Percentiles rank a stretch among this genome's conserved stretches.
phyloP scores from a whole-genome alignment of 441 rosid genomes.

The Pelargonium myrrhifolium region DNA sequence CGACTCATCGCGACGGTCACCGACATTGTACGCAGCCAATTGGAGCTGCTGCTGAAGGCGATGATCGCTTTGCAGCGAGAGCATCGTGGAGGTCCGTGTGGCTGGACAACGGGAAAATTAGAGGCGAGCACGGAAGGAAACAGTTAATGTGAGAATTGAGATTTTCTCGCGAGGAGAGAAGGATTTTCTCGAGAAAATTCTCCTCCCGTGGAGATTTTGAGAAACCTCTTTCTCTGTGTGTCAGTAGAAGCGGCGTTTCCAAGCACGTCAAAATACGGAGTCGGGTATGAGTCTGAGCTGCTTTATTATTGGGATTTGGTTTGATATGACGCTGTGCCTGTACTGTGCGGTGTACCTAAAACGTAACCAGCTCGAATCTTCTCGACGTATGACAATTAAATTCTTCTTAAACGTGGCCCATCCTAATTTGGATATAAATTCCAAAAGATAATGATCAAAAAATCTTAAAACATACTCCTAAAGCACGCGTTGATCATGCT shows the following conservation, averaged over 20 bases:
- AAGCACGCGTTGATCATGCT: too few species aligned
- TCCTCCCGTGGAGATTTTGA: not conserved
- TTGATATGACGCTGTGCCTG: too few species aligned
- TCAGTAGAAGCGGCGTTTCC: not conserved
- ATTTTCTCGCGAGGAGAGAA: not conserved
- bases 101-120: not conserved
- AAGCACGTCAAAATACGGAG: not conserved
- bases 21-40: slow-evolving; percentile 29
- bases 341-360: not conserved
- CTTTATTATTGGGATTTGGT: not conserved
- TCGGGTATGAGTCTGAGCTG: not conserved
- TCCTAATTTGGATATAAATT: not conserved
- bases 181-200: not conserved
- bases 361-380: not conserved
- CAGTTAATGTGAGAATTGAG: not conserved
- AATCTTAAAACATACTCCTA: too few species aligned
- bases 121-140: not conserved
- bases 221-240: not conserved
- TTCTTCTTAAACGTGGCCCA: not conserved
- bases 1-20: slow-evolving; percentile 38
- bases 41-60: slow-evolving; percentile 23
- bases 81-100: slow-evolving; percentile 26
- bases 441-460: too few species aligned
- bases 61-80: slow-evolving; percentile 41
- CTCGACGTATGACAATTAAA: not conserved